Evolutionary conservation across 331 rosid species (phyloP).

Genomic region (Quercus lobata): DNA sequence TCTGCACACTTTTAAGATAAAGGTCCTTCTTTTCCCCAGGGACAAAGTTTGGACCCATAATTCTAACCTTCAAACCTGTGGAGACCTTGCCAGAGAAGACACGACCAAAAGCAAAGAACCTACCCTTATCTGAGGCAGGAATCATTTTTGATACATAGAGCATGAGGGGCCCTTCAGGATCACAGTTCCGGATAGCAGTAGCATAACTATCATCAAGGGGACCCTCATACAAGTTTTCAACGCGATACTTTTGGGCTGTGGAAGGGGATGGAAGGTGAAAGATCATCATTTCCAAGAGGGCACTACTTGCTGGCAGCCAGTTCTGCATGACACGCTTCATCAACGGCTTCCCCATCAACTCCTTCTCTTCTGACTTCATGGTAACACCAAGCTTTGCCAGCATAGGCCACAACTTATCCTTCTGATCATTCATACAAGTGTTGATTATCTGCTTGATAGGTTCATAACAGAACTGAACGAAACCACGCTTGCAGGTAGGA

Average conservation of each 20-base stretch:
- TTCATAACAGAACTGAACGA: conserved; percentile 86
- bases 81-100: conserved; percentile 77
- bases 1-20: conserved; percentile 73
- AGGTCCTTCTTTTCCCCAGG: conserved; percentile 83
- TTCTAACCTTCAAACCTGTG: conserved; percentile 86
- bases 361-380: conserved; percentile 81
- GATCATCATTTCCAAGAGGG: conserved; percentile 87
- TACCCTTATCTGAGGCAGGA: conserved; percentile 92
- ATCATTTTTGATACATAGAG: conserved; percentile 91
- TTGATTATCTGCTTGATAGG: conserved; percentile 79
- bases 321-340: conserved; percentile 95
- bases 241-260: conserved; percentile 73
- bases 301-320: conserved; percentile 73
- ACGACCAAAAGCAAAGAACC: conserved; percentile 90
- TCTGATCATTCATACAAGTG: conserved; percentile 86
- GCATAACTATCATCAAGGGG: conserved; percentile 84
- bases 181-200: conserved; percentile 65
- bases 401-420: conserved; percentile 94
- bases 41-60: conserved; percentile 88
- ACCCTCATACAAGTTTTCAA: conserved; percentile 89
- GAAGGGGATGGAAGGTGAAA: conserved; percentile 76
- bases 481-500: conserved; percentile 80
- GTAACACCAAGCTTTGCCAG: conserved; percentile 57
- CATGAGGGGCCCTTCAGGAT: conserved; percentile 89
- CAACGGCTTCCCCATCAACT: conserved; percentile 67